Base-by-base conservation (phyloP, 805 yeast species). In the Wickerhamiella parazyma region DNA sequence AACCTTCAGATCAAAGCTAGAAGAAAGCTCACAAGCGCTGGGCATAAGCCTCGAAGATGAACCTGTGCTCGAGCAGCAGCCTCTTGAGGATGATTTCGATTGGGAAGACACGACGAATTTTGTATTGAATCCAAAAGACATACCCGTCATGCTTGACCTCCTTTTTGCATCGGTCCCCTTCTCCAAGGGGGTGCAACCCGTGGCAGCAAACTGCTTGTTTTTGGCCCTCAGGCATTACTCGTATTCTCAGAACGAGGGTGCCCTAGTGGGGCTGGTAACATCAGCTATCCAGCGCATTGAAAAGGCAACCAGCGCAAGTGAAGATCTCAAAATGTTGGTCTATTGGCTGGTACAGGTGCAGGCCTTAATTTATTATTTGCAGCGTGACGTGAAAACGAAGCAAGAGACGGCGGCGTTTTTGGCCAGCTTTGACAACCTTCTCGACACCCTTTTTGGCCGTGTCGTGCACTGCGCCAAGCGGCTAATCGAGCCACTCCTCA, bases 271-370 rank as follows among this genome's bases (percentile, higher is more conserved):
- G 22, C 50, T 67, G 16, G 39, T 65, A 28, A 44, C 48, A 12
- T 63, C 67, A 4, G 51, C 53, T 3, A 48, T 56, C 10, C 52
- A 60, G 6, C 59, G 67, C 7, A 61, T 67, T 37, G 48, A 54
- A 31, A 50, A 57, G 6, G 56, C 51, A 2, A 54, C 59, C n/a
- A 54, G 55, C 33, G 53, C 54, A n/a, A 59, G 59, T 38, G 51
- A 49, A 17, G 71, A 67, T 44, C 53, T 67, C 47, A 63, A 66
- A n/a, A 60, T 51, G 42, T 39, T 63, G 48, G 79, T 94, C 41
- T 89, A 85, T 58, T 91, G 97, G 97, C 71, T 91, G 29, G 77
- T 94, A 4, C 79, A 81, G 20, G 58, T 81, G 36, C 81, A 82
- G 47, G 77, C 82, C 51, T 63, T 89, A 41, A 78, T 80, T 54